Conservation (phyloP, 164 flowering plant genomes). For the Pachysandra terminalis region DNA sequence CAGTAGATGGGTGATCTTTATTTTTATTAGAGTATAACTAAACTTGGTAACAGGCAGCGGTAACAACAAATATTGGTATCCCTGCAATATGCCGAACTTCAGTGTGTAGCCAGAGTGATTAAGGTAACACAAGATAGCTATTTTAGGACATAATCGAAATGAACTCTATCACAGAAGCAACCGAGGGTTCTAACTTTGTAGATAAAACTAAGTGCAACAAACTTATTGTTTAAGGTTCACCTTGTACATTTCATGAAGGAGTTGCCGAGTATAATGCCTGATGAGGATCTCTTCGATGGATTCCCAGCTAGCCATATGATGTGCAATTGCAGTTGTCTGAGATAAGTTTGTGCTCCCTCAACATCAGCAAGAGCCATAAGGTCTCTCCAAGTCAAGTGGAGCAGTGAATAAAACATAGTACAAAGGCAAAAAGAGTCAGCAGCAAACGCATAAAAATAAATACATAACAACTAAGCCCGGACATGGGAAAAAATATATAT, state of each 20-base stretch:
- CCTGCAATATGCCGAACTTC: background rate
- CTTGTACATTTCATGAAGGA: slow-evolving; percentile 95
- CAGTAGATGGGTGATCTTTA: too few species aligned
- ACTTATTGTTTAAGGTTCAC: slow-evolving; percentile 25
- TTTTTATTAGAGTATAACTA: too few species aligned
- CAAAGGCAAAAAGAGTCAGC: background rate
- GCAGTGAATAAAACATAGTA: background rate
- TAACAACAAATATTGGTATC: too few species aligned
- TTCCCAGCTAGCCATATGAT: slow-evolving; percentile 92
- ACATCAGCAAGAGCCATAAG: slow-evolving; percentile 94
- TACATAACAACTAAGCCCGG: too few species aligned
- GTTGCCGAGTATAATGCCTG: slow-evolving; percentile 75
- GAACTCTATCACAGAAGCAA: background rate
- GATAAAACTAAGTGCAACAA: background rate
- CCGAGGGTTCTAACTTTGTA: background rate
- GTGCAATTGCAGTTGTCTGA: slow-evolving; percentile 61
- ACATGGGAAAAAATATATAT: too few species aligned
- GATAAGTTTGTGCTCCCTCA: slow-evolving; percentile 84
- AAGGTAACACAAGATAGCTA: background rate
- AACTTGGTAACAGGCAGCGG: too few species aligned
- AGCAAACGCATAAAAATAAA: too few species aligned
- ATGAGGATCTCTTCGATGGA: slow-evolving; percentile 72
- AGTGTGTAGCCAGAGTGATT: background rate
- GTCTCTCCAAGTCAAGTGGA: slow-evolving; percentile 60
- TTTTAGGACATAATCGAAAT: background rate